These are phyloP conservation scores for Yamadazyma oceani DNA, from an alignment of 1,139 yeast genomes.

Conservation along the genomic window DNA sequence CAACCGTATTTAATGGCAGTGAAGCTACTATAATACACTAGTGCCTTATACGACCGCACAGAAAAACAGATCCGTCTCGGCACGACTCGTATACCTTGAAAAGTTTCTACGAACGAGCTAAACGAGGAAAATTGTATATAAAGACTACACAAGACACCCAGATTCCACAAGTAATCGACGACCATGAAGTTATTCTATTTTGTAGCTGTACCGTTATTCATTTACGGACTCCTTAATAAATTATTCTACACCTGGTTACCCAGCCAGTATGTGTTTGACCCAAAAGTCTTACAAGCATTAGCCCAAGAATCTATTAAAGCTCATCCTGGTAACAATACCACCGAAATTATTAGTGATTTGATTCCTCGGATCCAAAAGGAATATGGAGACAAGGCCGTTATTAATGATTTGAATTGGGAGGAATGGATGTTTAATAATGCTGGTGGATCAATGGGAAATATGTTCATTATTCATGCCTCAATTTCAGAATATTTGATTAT, in stretches of 20 bases:
- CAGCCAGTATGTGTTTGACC: constrained; percentile 57
- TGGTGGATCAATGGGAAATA: constrained; percentile 98
- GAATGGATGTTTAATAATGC: constrained; percentile 98
- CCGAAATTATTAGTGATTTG: constrained; percentile 61
- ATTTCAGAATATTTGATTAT: constrained; percentile 86
- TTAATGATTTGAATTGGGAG: constrained; percentile 68
- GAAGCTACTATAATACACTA: too few species aligned
- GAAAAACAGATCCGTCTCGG: too few species aligned
- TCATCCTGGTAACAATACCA: constrained; percentile 59
- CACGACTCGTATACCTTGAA: constrained; percentile 1
- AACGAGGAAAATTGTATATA: background rate
- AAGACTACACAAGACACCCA: too few species aligned
- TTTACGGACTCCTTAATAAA: constrained; percentile 27
- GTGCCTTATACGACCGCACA: too few species aligned
- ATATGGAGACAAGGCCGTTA: constrained; percentile 53
- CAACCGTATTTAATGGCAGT: too few species aligned
- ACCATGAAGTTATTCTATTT: constrained; percentile 16
- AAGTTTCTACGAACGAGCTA: constrained; percentile 1
- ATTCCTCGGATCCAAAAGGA: constrained; percentile 57
- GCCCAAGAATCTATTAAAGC: constrained; percentile 52
- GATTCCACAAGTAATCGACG: too few species aligned
- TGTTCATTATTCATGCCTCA: constrained; percentile 96
- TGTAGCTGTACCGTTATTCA: background rate
- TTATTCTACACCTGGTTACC: constrained; percentile 71
- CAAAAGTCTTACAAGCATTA: constrained; percentile 44